These are phyloP conservation scores for Naganishia liquefaciens DNA, from an alignment of 1,284 basidiomycete species.

Conservation along the genomic window DNA sequence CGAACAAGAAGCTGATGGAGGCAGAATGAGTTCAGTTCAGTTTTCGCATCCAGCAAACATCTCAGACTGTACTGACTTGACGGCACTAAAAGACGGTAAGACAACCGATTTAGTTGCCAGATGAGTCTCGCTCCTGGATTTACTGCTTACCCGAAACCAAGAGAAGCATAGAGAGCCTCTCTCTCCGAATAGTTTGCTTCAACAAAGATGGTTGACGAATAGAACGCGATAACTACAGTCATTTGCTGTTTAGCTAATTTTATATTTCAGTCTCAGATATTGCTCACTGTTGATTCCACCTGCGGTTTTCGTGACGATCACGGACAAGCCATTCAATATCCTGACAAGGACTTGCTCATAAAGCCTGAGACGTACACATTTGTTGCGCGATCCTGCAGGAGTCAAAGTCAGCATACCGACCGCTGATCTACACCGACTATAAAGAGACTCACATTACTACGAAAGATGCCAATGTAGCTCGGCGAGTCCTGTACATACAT, in stretches of 20 bases:
- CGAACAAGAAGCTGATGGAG: too few relatives aligned
- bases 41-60: neutral
- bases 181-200: slow-evolving; percentile 55
- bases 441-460: slow-evolving; percentile 60
- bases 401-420: neutral
- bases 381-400: slow-evolving; percentile 48
- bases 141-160: slow-evolving; percentile 58
- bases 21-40: too few relatives aligned
- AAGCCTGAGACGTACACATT: slow-evolving; percentile 8
- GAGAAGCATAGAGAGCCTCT: slow-evolving; percentile 61
- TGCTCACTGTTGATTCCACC: slow-evolving; percentile 24
- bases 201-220: slow-evolving; percentile 58
- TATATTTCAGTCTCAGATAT: neutral
- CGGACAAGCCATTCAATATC: too few relatives aligned
- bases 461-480: slow-evolving; percentile 68
- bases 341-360: too few relatives aligned
- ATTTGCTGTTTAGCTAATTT: neutral
- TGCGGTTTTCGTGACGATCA: neutral
- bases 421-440: neutral
- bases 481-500: slow-evolving; percentile 60
- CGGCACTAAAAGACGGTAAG: slow-evolving; percentile 30
- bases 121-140: too few relatives aligned
- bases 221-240: slow-evolving; percentile 29
- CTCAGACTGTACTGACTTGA: slow-evolving; percentile 21
- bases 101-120: slow-evolving; percentile 39